phyloP scores from a whole-genome alignment of 129 eudicot genomes.

The Ambrosia trifida region DNA sequence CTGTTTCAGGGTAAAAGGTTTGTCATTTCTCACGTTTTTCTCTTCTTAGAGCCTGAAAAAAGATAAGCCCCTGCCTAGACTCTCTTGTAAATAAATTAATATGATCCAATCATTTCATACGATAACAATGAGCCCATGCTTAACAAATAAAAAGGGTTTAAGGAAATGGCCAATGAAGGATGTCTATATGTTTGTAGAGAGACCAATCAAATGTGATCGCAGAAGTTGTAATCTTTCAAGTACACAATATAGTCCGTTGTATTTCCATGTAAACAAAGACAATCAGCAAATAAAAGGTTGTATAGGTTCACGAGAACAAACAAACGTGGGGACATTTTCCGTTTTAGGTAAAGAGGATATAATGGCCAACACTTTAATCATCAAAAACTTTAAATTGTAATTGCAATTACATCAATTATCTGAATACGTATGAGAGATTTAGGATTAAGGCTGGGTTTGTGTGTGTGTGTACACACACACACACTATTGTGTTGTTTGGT shows the following conservation, averaged over 20 bases:
- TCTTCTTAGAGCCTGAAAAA: too few species aligned
- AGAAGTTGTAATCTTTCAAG: conserved; percentile 88
- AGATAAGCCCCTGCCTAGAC: neutral
- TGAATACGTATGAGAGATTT: too few species aligned
- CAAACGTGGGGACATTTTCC: neutral
- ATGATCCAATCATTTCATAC: neutral
- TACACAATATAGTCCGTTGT: conserved; percentile 55
- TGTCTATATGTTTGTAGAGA: conserved; percentile 86
- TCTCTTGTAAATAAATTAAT: neutral
- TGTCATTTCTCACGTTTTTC: too few species aligned
- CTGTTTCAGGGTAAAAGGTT: too few species aligned
- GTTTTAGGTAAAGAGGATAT: neutral
- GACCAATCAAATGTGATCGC: conserved; percentile 84
- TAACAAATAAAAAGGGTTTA: conserved; percentile 18
- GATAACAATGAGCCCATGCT: neutral
- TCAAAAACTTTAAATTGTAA: too few species aligned
- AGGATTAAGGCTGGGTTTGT: too few species aligned
- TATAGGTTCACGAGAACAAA: neutral
- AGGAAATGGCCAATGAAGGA: conserved; percentile 28
- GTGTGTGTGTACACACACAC: too few species aligned
- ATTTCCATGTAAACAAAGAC: neutral
- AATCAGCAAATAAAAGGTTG: conserved; percentile 9
- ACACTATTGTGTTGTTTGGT: too few species aligned
- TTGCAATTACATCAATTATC: too few species aligned
- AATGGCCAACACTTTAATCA: too few species aligned